These are phyloP conservation scores for Juglanconis oblonga DNA, from an alignment of 2,329 filamentous ascomycete species.

Conservation along the genomic window DNA sequence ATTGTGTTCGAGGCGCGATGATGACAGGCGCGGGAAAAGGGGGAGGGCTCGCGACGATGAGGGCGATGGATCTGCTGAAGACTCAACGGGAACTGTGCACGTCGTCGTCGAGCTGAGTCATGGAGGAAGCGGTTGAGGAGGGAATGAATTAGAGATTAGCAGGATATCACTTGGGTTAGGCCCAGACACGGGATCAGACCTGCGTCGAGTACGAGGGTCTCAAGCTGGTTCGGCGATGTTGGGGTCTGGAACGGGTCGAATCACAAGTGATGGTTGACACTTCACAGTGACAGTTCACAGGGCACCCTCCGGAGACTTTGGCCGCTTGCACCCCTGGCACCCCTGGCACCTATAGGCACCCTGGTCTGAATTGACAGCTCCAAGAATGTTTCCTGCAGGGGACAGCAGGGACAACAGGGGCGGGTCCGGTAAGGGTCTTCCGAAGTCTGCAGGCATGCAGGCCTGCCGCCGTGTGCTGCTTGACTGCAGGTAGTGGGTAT, in stretches of 20 bases:
- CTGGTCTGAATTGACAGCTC: no score
- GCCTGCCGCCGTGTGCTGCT: no score
- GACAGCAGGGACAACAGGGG: no score
- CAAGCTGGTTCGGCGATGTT: not conserved
- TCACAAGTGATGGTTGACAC: not conserved
- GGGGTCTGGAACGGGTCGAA: not conserved
- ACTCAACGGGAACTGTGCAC: not conserved
- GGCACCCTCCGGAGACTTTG: not conserved
- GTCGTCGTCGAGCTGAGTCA: slow-evolving; percentile 3
- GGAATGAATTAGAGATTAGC: not conserved
- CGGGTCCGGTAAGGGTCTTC: no score
- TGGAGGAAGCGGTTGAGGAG: not conserved
- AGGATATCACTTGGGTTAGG: not conserved
- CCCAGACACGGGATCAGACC: not conserved
- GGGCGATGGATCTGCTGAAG: not conserved
- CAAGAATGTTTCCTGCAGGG: no score
- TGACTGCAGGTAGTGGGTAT: not conserved
- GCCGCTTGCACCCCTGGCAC: not conserved
- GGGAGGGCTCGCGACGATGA: not conserved
- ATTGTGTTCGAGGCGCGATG: not conserved
- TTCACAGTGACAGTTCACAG: not conserved
- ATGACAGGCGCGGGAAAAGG: not conserved
- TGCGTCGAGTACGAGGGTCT: slow-evolving; percentile 4
- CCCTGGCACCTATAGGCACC: not conserved
- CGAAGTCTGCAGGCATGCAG: no score